These are phyloP conservation scores for Ilyonectria destructans DNA, from an alignment of 2,329 filamentous ascomycete genomes.

Conservation along the genomic window DNA sequence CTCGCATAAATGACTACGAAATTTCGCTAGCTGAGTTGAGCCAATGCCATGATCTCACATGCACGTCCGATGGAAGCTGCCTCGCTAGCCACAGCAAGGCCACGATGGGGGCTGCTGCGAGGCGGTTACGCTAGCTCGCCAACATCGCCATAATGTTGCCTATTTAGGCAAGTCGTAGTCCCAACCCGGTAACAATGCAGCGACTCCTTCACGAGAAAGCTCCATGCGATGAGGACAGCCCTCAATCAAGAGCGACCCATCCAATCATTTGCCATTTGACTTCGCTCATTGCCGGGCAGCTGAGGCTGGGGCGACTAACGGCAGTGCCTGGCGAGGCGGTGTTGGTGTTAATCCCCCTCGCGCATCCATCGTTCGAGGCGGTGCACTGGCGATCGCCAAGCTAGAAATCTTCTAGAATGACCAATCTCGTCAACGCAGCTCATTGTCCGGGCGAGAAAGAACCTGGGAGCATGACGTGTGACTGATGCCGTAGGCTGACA, in stretches of 20 bases:
- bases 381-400: slow-evolving; percentile 3
- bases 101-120: neutral
- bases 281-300: neutral
- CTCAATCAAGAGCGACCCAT: neutral
- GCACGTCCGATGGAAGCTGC: neutral
- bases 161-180: neutral
- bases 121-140: neutral
- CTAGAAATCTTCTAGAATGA: slow-evolving; percentile 21
- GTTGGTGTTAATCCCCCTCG: neutral
- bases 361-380: slow-evolving; percentile 5
- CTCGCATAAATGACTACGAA: neutral
- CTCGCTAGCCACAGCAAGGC: neutral
- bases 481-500: neutral
- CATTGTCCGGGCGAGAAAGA: neutral
- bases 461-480: neutral
- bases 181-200: neutral
- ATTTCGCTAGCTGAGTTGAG: neutral
- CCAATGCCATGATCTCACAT: neutral
- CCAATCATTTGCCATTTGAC: neutral
- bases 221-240: neutral
- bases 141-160: neutral
- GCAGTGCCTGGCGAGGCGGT: slow-evolving; percentile 5
- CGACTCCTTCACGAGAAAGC: neutral
- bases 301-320: neutral
- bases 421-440: slow-evolving; percentile 10